Conservation (phyloP, 1,139 yeast genomes). For the Sugiyamaella grinbergsii region DNA sequence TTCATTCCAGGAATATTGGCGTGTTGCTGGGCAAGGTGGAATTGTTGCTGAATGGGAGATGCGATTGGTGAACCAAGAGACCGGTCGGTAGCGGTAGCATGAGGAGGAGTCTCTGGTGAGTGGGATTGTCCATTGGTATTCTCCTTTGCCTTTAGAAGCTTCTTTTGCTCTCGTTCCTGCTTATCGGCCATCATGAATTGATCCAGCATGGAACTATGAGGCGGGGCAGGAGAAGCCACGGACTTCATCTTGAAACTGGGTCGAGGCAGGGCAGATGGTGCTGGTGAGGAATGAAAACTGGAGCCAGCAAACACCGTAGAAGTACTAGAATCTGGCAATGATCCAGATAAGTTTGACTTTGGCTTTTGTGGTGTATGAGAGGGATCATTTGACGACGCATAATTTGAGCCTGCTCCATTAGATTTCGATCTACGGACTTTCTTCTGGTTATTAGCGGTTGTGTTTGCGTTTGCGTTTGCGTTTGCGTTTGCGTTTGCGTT, state of each 20-base stretch:
- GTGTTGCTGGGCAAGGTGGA: constrained; percentile 19
- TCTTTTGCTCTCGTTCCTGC: constrained; percentile 27
- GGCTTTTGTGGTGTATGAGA: constrained; percentile 4
- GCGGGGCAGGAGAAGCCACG: constrained; percentile 22
- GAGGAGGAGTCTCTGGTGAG: background rate
- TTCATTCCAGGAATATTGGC: constrained; percentile 20
- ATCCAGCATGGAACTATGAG: constrained; percentile 30
- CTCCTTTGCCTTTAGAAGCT: constrained; percentile 1
- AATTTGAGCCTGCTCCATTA: constrained; percentile 6
- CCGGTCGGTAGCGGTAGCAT: background rate
- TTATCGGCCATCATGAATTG: constrained; percentile 35
- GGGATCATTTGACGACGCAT: too few relatives aligned
- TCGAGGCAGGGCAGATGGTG: constrained; percentile 48
- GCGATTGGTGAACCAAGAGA: constrained; percentile 13
- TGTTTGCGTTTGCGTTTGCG: background rate
- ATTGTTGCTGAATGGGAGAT: constrained; percentile 19
- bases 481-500: background rate
- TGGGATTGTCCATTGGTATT: background rate
- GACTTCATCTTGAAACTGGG: constrained; percentile 41
- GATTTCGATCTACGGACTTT: constrained; percentile 19
- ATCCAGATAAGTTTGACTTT: constrained; percentile 12
- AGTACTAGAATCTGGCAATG: constrained; percentile 19
- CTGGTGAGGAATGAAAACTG: constrained; percentile 48
- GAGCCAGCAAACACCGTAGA: constrained; percentile 44
- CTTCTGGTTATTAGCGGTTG: constrained; percentile 4